Conservation (phyloP, 768 basidiomycete species). For the Boletus subcaerulescens region DNA sequence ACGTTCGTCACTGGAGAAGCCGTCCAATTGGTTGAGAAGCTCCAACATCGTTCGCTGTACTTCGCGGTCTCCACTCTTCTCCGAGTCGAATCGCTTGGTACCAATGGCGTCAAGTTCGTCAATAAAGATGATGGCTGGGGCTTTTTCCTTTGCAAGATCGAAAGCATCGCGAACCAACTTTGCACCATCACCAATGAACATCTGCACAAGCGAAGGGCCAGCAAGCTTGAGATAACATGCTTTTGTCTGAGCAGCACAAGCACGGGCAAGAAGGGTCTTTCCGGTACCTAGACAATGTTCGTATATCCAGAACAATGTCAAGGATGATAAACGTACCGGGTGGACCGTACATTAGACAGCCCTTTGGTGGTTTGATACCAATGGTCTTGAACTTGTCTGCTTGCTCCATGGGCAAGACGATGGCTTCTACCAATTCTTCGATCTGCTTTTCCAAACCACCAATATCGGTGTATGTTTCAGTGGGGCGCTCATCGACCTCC, state of each 20-base stretch:
- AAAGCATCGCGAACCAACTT: conserved; percentile 99
- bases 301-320: neutral
- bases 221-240: conserved; percentile 98
- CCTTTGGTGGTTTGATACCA: conserved; percentile 98
- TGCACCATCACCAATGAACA: conserved; percentile 99
- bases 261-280: conserved; percentile 95
- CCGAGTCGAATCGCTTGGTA: conserved; percentile 97
- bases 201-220: conserved; percentile 96
- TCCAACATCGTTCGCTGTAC: conserved; percentile 99
- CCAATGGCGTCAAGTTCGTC: conserved; percentile 99
- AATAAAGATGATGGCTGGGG: conserved; percentile 98
- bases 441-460: conserved; percentile 99
- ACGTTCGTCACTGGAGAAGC: conserved; percentile 93
- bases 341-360: conserved; percentile 97
- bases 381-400: conserved; percentile 97
- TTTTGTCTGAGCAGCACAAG: conserved; percentile 96
- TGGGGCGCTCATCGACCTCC: conserved; percentile 98
- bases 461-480: conserved; percentile 95
- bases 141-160: conserved; percentile 96
- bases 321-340: conserved; percentile 60
- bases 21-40: conserved; percentile 95
- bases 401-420: conserved; percentile 98
- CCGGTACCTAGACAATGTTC: conserved; percentile 65
- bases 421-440: conserved; percentile 96
- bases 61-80: conserved; percentile 98